Evolutionary conservation across 1,139 yeast species (phyloP).

Genomic region (Zygosaccharomyces pseudobailii): DNA sequence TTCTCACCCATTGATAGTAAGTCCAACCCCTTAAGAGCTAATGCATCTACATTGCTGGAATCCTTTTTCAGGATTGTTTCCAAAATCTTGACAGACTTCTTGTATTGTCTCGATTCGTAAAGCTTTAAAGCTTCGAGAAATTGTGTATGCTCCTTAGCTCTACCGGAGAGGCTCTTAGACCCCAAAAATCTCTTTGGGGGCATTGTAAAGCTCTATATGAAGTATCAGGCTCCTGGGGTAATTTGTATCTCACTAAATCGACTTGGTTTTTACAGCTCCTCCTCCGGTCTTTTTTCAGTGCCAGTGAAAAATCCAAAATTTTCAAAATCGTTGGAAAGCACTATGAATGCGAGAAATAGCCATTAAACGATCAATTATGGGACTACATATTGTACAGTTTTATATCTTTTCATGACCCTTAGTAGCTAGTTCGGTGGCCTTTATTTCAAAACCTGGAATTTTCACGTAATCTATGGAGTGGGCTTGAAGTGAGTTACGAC

Average conservation of each 20-base stretch:
- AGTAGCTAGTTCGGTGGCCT: constrained; percentile 65
- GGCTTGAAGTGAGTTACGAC: constrained; percentile 48
- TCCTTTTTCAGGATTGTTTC: constrained; percentile 76
- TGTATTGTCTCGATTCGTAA: constrained; percentile 82
- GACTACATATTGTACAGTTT: background rate
- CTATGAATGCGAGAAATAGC: background rate
- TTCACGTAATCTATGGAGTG: constrained; percentile 68
- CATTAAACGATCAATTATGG: background rate
- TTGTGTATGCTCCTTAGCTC: constrained; percentile 54
- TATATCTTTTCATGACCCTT: constrained; percentile 51
- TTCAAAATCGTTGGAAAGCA: constrained; percentile 8
- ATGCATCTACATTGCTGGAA: constrained; percentile 71
- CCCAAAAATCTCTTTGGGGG: constrained; percentile 2
- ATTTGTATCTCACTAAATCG: background rate
- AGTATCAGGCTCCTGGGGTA: background rate
- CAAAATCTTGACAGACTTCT: constrained; percentile 71
- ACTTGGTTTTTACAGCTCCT: background rate
- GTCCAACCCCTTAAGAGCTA: constrained; percentile 79
- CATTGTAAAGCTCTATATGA: background rate
- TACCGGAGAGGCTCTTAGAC: constrained; percentile 6
- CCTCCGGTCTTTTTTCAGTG: background rate
- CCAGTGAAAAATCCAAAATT: constrained; percentile 2
- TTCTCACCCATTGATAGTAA: constrained; percentile 50
- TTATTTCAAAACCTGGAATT: constrained; percentile 80
- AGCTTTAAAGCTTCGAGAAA: constrained; percentile 79